phyloP scores from a whole-genome alignment of 208 protist species.

The Wallacemonas rigidus region DNA sequence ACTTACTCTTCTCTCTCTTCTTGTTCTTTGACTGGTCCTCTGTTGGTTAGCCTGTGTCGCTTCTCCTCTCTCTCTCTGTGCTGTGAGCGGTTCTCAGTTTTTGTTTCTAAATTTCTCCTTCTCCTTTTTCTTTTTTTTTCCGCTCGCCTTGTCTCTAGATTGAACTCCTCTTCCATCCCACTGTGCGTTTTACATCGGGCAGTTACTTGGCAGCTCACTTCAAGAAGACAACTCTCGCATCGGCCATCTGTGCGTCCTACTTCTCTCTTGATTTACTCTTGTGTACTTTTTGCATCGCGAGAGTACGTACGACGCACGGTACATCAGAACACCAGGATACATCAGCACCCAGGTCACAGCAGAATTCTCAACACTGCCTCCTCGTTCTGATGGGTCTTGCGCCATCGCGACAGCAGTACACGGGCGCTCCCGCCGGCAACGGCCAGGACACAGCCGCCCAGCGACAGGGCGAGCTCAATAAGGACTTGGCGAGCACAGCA shows the following conservation, averaged over 20 bases:
- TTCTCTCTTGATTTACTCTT: too few relatives aligned
- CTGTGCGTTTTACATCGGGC: background rate
- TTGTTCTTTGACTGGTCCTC: too few relatives aligned
- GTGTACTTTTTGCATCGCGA: too few relatives aligned
- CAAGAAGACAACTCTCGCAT: too few relatives aligned
- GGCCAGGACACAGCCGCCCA: background rate
- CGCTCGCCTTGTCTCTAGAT: background rate
- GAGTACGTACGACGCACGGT: too few relatives aligned
- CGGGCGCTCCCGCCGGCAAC: background rate
- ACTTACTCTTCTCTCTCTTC: too few relatives aligned
- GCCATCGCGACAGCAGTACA: conserved; percentile 25
- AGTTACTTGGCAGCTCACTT: background rate
- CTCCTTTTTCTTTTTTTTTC: conserved; percentile 7
- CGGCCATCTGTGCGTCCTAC: too few relatives aligned
- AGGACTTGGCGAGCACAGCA: background rate
- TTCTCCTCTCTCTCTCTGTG: too few relatives aligned
- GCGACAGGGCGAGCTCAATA: background rate
- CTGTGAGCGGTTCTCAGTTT: too few relatives aligned
- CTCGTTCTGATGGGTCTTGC: conserved; percentile 28
- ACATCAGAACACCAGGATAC: background rate
- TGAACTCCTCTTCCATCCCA: background rate
- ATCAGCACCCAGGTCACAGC: background rate
- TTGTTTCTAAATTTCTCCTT: background rate
- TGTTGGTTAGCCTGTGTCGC: too few relatives aligned
- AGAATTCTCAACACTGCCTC: background rate